A percentile compares a stretch with the other conserved stretches of the same genome.
These are phyloP conservation scores for Cordyceps javanica DNA, from an alignment of 2,329 filamentous ascomycete species.

Conservation along the genomic window DNA sequence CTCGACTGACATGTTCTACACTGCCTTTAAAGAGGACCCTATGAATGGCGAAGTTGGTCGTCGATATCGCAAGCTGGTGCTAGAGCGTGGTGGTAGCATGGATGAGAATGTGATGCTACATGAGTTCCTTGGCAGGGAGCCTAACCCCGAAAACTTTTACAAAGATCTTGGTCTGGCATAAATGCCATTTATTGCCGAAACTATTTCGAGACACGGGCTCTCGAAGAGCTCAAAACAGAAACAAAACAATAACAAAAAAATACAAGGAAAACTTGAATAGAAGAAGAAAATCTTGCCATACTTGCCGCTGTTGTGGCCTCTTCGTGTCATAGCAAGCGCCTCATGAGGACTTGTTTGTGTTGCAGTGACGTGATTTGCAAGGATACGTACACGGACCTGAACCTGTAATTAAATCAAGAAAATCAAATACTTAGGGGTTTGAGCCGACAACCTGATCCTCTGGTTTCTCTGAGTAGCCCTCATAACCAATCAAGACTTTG, in stretches of 20 bases:
- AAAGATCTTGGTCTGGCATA: constrained; percentile 56
- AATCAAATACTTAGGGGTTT: too few relatives aligned
- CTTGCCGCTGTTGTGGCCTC: not conserved
- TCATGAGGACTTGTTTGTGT: too few relatives aligned
- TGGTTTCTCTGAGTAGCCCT: not conserved
- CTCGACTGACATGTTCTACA: constrained; percentile 80
- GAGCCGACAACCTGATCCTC: not conserved
- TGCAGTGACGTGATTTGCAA: too few relatives aligned
- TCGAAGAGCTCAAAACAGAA: not conserved
- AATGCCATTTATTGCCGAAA: not conserved
- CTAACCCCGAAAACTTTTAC: constrained; percentile 74
- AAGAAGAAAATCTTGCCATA: not conserved
- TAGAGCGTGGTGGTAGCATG: constrained; percentile 70
- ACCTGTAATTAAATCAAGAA: too few relatives aligned
- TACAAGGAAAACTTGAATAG: too few relatives aligned
- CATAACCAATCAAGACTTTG: not conserved
- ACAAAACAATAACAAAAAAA: not conserved
- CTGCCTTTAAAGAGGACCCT: constrained; percentile 69
- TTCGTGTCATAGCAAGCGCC: too few relatives aligned
- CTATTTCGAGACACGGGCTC: not conserved
- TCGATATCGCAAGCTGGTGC: constrained; percentile 69
- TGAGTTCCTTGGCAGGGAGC: constrained; percentile 71
- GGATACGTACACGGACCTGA: too few relatives aligned
- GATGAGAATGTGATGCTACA: constrained; percentile 77
- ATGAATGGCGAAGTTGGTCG: constrained; percentile 71